Evolutionary conservation across 805 yeast genomes (phyloP).

Genomic region (Ogataea zsoltii): DNA sequence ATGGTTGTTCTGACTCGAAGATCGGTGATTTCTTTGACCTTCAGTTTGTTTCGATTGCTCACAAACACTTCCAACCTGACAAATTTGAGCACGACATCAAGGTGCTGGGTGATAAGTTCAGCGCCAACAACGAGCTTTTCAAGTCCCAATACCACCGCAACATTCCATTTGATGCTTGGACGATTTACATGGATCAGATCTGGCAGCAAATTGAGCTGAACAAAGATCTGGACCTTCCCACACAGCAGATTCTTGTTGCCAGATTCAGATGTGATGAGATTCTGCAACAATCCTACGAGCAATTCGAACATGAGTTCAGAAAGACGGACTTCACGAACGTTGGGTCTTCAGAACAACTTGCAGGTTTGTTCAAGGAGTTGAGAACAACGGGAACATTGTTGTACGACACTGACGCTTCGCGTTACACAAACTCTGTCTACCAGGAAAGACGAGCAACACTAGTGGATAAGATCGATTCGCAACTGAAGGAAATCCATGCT

Average conservation of each 20-base stretch:
- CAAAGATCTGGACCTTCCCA: conserved; percentile 93
- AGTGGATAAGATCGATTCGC: conserved; percentile 45
- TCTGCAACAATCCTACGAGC: conserved; percentile 50
- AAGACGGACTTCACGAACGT: conserved; percentile 26
- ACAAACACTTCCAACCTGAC: conserved; percentile 79
- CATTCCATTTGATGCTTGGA: conserved; percentile 96
- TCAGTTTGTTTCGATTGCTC: conserved; percentile 78
- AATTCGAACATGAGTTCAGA: conserved; percentile 40
- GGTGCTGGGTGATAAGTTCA: conserved; percentile 63
- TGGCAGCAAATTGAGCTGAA: conserved; percentile 94
- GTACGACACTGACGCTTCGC: conserved; percentile 74
- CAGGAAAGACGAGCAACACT: conserved; percentile 57
- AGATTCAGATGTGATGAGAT: conserved; percentile 94
- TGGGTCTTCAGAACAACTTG: conserved; percentile 37
- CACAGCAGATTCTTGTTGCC: conserved; percentile 94
- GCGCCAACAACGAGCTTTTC: conserved; percentile 47
- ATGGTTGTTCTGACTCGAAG: conserved; percentile 51
- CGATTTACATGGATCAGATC: conserved; percentile 82
- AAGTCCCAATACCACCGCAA: conserved; percentile 73
- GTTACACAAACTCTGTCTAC: conserved; percentile 70
- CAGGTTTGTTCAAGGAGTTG: conserved; percentile 43
- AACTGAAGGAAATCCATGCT: conserved; percentile 45
- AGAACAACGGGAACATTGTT: conserved; percentile 46
- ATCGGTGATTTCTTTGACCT: conserved; percentile 83
- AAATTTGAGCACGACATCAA: conserved; percentile 63